Conservation (phyloP, 2,329 filamentous ascomycete species). For the Diaporthe destruens region DNA sequence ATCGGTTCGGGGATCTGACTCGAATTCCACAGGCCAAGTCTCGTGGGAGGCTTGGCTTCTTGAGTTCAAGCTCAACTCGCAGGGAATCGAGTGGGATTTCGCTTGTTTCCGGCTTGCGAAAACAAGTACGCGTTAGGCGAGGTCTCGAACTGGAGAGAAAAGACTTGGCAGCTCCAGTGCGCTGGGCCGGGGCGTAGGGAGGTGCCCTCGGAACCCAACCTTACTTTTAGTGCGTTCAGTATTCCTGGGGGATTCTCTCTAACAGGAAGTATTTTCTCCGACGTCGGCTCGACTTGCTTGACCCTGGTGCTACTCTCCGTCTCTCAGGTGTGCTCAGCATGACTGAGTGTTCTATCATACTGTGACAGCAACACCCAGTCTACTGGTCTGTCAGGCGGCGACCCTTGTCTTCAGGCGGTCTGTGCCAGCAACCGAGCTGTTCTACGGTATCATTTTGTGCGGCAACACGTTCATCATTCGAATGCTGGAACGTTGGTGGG, state of each 20-base stretch:
- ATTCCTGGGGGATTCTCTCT: background rate
- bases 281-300: slow-evolving; percentile 8
- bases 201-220: background rate
- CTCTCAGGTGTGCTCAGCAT: background rate
- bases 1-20: background rate
- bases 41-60: background rate
- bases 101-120: background rate
- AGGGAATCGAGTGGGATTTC: background rate
- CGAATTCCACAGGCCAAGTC: background rate
- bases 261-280: slow-evolving; percentile 12
- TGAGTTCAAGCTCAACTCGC: background rate
- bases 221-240: background rate
- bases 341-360: background rate
- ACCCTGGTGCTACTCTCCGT: background rate
- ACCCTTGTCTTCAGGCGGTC: background rate
- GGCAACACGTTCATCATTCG: background rate
- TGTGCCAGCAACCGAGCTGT: too few species aligned
- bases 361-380: background rate
- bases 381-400: background rate
- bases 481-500: background rate
- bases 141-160: slow-evolving; percentile 1
- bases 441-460: background rate
- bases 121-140: slow-evolving; percentile 17
- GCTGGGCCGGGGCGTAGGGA: slow-evolving; percentile 16
- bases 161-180: slow-evolving; percentile 10